Conservation (phyloP, 179 eudicot species). For the Nepenthes alata region DNA sequence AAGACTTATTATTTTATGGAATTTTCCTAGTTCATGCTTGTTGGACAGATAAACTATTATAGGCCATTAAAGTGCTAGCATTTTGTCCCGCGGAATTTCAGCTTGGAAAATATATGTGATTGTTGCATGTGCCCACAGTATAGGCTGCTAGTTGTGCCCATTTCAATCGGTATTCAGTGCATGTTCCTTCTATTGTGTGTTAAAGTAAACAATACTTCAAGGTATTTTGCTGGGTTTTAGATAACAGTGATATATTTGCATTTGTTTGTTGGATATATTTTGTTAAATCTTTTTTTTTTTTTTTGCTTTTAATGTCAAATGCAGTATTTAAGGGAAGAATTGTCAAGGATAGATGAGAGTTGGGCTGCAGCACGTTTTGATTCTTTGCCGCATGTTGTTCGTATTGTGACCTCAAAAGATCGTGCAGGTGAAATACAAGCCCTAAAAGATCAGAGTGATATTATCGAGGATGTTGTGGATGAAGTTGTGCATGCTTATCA, state of each 20-base stretch:
- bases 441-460: conserved; percentile 83
- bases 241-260: background rate
- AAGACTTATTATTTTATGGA: too few relatives aligned
- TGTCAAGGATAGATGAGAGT: conserved; percentile 62
- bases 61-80: too few relatives aligned
- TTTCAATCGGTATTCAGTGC: background rate
- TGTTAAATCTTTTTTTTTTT: background rate
- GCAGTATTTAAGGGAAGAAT: conserved; percentile 78
- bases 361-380: conserved; percentile 96
- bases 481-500: conserved; percentile 99
- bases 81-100: too few relatives aligned
- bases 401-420: conserved; percentile 85
- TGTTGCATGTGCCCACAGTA: background rate
- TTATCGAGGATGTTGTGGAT: conserved; percentile 90
- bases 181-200: background rate
- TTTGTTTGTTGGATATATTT: too few relatives aligned
- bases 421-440: conserved; percentile 59
- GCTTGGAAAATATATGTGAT: too few relatives aligned
- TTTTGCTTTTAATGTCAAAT: conserved; percentile 2
- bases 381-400: conserved; percentile 93
- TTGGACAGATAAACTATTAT: too few relatives aligned
- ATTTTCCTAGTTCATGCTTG: too few relatives aligned
- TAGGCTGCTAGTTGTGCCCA: background rate
- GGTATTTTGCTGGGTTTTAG: background rate
- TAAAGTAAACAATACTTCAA: background rate